Percentiles rank a stretch among this genome's conserved stretches.
Evolutionary conservation across 257 asterid species (phyloP).

Genomic region (Buddleja alternifolia): DNA sequence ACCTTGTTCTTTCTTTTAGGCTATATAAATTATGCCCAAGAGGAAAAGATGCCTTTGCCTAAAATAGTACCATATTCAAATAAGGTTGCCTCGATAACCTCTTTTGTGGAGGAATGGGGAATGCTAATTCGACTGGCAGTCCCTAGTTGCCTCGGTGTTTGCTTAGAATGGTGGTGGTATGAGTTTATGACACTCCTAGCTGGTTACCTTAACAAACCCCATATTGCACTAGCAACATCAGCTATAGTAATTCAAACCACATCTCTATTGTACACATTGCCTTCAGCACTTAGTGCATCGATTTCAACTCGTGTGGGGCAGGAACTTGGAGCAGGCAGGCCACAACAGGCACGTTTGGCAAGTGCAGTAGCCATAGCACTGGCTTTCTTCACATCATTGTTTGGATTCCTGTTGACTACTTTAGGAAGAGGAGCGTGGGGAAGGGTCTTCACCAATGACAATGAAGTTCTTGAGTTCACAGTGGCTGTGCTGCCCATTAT

Average conservation of each 20-base stretch:
- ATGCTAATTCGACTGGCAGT: conserved; percentile 63
- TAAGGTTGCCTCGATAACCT: conserved; percentile 39
- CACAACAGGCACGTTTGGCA: conserved; percentile 74
- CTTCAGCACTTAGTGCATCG: conserved; percentile 87
- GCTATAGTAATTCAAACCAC: conserved; percentile 97
- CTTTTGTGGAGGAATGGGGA: conserved; percentile 69
- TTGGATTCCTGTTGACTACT: conserved; percentile 75
- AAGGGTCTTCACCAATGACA: conserved; percentile 67
- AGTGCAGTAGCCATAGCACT: conserved; percentile 63
- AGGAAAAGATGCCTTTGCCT: conserved; percentile 33
- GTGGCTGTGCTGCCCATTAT: conserved; percentile 71
- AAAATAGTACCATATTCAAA: conserved; percentile 38
- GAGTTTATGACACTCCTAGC: conserved; percentile 87
- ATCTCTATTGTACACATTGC: conserved; percentile 91
- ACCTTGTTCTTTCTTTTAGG: conserved; percentile 58
- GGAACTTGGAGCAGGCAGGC: conserved; percentile 91
- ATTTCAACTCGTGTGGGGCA: conserved; percentile 86
- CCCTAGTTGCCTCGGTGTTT: conserved; percentile 82
- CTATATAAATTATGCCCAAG: conserved; percentile 44
- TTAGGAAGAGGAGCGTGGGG: conserved; percentile 79
- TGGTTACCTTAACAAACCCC: conserved; percentile 83
- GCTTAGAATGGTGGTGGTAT: conserved; percentile 99
- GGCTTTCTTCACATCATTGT: conserved; percentile 62
- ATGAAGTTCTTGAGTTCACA: conserved; percentile 69
- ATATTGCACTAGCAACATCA: conserved; percentile 78